A percentile compares a stretch with the other conserved stretches of the same genome.
phyloP scores from a whole-genome alignment of 2,329 filamentous ascomycete species.

The Pyrenochaeta sp. region DNA sequence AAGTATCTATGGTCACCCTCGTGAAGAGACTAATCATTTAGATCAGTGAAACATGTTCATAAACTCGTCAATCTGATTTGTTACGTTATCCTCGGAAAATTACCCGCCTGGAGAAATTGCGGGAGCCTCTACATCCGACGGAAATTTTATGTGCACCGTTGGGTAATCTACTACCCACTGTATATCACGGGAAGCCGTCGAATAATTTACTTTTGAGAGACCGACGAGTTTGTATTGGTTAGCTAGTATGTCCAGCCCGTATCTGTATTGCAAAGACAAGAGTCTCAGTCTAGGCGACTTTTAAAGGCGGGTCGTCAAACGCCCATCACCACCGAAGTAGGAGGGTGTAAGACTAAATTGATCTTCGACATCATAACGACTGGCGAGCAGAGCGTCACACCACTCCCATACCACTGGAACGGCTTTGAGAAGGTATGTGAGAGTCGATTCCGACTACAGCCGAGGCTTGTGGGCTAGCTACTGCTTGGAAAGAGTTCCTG shows the following conservation, averaged over 20 bases:
- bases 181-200: too few relatives aligned
- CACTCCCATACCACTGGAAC: slow-evolving; percentile 28
- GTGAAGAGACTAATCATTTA: too few relatives aligned
- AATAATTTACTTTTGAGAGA: too few relatives aligned
- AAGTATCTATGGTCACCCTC: too few relatives aligned
- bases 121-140: too few relatives aligned
- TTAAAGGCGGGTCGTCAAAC: slow-evolving; percentile 29
- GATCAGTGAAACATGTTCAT: too few relatives aligned
- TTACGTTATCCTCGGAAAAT: too few relatives aligned
- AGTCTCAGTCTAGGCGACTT: slow-evolving; percentile 46
- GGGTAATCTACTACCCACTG: too few relatives aligned
- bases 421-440: slow-evolving; percentile 25
- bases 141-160: too few relatives aligned
- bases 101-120: too few relatives aligned
- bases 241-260: slow-evolving; percentile 37
- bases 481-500: not conserved
- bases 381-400: slow-evolving; percentile 20
- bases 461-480: not conserved
- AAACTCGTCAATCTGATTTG: too few relatives aligned
- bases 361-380: slow-evolving; percentile 32
- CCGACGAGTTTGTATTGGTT: too few relatives aligned
- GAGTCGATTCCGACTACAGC: slow-evolving; percentile 6
- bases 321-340: slow-evolving; percentile 28
- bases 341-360: slow-evolving; percentile 27
- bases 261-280: slow-evolving; percentile 49